Conservation (phyloP, 2,329 filamentous ascomycete genomes). For the Apiospora arundinis region DNA sequence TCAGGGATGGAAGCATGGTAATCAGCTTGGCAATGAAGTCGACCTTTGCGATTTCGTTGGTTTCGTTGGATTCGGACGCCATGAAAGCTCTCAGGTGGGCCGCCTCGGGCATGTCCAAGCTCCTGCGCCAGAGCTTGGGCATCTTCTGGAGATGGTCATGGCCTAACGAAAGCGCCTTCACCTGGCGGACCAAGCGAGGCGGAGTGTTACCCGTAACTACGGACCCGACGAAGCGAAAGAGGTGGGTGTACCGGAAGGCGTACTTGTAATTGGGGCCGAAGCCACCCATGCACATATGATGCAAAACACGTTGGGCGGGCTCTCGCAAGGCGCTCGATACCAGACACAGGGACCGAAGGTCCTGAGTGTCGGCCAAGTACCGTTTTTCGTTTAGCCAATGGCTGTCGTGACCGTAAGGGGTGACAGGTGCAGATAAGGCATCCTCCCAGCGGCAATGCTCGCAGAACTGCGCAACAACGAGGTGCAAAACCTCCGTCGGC, state of each 20-base stretch:
- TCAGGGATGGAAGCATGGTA: background rate
- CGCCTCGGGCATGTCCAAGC: background rate
- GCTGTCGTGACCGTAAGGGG: background rate
- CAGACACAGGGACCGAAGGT: conserved; percentile 1
- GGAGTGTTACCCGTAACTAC: background rate
- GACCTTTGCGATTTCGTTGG: too few species aligned
- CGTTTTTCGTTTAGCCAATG: background rate
- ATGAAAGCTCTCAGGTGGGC: conserved; percentile 9
- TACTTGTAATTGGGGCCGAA: background rate
- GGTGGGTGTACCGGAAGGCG: background rate
- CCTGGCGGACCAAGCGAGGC: background rate
- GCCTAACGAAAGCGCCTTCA: conserved; percentile 6
- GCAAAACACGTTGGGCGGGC: background rate
- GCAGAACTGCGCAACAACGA: conserved; percentile 13
- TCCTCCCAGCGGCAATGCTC: conserved; percentile 14
- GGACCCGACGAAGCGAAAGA: conserved; percentile 16
- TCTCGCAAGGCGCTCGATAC: background rate
- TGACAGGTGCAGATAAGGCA: background rate
- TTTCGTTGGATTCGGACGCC: background rate
- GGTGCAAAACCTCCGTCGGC: conserved; percentile 3
- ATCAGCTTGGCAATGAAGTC: conserved; percentile 14
- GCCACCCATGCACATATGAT: conserved; percentile 14
- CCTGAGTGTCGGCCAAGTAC: background rate
- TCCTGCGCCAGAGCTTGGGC: conserved; percentile 5
- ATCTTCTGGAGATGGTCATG: background rate